These are phyloP conservation scores for Noccaea bulbosa DNA, from an alignment of 345 rosid genomes.

Conservation along the genomic window DNA sequence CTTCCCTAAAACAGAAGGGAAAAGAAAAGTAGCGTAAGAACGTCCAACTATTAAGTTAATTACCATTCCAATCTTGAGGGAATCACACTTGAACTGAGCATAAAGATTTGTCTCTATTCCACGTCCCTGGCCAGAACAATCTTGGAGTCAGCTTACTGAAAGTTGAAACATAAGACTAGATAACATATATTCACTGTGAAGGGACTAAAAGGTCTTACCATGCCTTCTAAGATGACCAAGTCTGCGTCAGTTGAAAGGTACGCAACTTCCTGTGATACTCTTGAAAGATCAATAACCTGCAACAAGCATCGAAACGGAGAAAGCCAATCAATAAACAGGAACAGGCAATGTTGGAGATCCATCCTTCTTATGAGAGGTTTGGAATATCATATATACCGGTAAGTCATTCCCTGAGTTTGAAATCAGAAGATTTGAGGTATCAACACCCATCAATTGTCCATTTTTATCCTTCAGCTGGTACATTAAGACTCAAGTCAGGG, in stretches of 20 bases:
- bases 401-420: slow-evolving; percentile 97
- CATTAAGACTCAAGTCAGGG: slow-evolving; percentile 39
- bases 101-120: slow-evolving; percentile 98
- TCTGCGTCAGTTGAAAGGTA: slow-evolving; percentile 86
- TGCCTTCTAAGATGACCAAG: slow-evolving; percentile 94
- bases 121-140: slow-evolving; percentile 72
- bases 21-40: background rate
- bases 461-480: slow-evolving; percentile 85
- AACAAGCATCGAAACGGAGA: slow-evolving; percentile 3
- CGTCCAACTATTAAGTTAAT: slow-evolving; percentile 4
- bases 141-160: slow-evolving; percentile 25
- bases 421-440: slow-evolving; percentile 77
- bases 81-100: slow-evolving; percentile 95
- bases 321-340: slow-evolving; percentile 1
- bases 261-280: slow-evolving; percentile 88
- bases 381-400: slow-evolving; percentile 64
- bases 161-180: slow-evolving; percentile 26
- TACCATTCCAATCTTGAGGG: slow-evolving; percentile 98
- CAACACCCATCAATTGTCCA: slow-evolving; percentile 80
- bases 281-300: slow-evolving; percentile 95
- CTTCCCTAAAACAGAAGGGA: background rate
- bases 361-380: background rate
- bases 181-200: background rate
- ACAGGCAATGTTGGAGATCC: background rate
- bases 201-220: slow-evolving; percentile 58